Conservation (phyloP, 2,329 filamentous ascomycete genomes). For the Diaporthe capsici region DNA sequence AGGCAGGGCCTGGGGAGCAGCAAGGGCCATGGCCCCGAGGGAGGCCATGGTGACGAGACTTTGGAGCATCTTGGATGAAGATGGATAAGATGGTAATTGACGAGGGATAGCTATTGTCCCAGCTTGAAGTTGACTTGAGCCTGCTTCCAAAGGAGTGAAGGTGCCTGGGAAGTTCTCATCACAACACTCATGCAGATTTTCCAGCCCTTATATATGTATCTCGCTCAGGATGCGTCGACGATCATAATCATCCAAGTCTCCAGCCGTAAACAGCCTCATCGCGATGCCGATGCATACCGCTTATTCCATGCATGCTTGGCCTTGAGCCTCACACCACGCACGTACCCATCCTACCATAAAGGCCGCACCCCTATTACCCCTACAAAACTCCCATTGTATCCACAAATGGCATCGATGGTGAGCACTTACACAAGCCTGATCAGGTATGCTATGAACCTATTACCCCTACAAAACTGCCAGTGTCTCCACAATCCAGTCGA, state of each 20-base stretch:
- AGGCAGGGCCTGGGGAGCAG: slow-evolving; percentile 2
- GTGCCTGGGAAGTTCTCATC: background rate
- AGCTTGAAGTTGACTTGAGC: background rate
- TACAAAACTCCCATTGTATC: slow-evolving; percentile 1
- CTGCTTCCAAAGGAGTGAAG: background rate
- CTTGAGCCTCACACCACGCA: slow-evolving; percentile 19
- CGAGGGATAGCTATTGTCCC: background rate
- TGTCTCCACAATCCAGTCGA: background rate
- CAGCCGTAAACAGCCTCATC: background rate
- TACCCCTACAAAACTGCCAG: slow-evolving; percentile 15
- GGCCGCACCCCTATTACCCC: background rate
- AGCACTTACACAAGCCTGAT: background rate
- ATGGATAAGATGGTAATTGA: background rate
- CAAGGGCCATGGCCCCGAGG: slow-evolving; percentile 27
- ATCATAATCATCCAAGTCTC: slow-evolving; percentile 1
- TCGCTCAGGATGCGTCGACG: background rate
- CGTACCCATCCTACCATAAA: slow-evolving; percentile 1
- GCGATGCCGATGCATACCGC: slow-evolving; percentile 4
- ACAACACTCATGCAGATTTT: background rate
- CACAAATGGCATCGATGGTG: background rate
- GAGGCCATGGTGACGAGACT: background rate
- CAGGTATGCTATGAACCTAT: background rate
- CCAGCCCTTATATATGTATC: background rate
- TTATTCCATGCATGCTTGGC: background rate
- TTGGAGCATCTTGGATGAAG: slow-evolving; percentile 10